Evolutionary conservation across 2,329 filamentous ascomycete species (phyloP).

Genomic region (Graphilbum sp.): DNA sequence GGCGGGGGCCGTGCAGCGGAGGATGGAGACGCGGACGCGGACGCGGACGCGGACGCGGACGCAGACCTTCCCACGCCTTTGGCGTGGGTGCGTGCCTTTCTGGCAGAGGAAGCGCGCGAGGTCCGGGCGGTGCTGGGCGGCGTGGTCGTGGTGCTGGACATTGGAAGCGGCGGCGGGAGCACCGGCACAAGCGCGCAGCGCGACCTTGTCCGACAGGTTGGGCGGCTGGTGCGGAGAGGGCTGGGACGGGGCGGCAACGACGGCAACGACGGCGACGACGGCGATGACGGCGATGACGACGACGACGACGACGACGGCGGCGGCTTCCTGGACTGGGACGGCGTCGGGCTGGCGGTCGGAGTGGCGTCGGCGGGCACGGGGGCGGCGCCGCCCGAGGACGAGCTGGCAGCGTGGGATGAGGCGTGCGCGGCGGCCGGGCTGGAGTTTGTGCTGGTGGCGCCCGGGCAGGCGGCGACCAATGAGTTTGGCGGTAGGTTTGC

Average conservation of each 20-base stretch:
- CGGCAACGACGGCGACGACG: no score
- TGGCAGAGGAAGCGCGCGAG: slow-evolving; percentile 43
- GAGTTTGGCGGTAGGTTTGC: slow-evolving; percentile 44
- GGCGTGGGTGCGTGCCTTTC: slow-evolving; percentile 43
- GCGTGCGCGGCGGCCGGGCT: slow-evolving; percentile 37
- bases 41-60: background rate
- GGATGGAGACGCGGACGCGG: background rate
- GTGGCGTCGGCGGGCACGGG: slow-evolving; percentile 23
- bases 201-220: slow-evolving; percentile 33
- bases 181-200: slow-evolving; percentile 12
- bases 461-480: slow-evolving; percentile 27
- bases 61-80: slow-evolving; percentile 12
- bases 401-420: slow-evolving; percentile 45
- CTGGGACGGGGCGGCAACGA: slow-evolving; percentile 39
- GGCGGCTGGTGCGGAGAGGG: slow-evolving; percentile 42
- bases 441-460: slow-evolving; percentile 40
- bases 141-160: slow-evolving; percentile 35
- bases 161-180: slow-evolving; percentile 12
- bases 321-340: slow-evolving; percentile 40
- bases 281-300: slow-evolving; percentile 45
- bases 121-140: slow-evolving; percentile 45
- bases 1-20: slow-evolving; percentile 10
- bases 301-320: slow-evolving; percentile 2
- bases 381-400: slow-evolving; percentile 11
- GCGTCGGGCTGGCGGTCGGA: slow-evolving; percentile 42